Base-by-base conservation (phyloP, 2,329 filamentous ascomycete species). In the Monosporascus sp. region DNA sequence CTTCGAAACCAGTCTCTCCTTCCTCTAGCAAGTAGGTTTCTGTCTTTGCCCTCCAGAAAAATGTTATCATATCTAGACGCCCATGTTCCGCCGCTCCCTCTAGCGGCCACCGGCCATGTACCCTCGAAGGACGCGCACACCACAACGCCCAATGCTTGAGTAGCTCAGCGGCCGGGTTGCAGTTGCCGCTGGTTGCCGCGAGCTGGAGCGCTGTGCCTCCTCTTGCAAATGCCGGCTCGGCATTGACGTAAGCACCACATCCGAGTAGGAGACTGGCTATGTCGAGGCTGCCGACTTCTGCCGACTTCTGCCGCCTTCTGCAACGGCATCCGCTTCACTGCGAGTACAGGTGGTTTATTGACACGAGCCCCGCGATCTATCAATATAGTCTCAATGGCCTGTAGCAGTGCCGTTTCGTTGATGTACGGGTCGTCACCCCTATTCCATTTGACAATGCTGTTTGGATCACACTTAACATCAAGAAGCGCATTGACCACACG, bases 151-250 rank as follows among this genome's bases (percentile, higher is more conserved):
- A 57, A 0, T 48, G 31, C 3, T 57, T 36, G 2, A 62, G 27
- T 4, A 63, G n/a, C 4, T 49, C n/a, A 1, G 40, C 52, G 14
- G 50, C 57, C 16, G 59, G 46, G 22, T 59, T 61, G 27, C 53
- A 62, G n/a, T 59, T 61, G 1, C 60, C 58, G 6, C 50, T n/a
- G 27, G 50, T 54, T 9, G 60, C 57, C 6, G 62, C 62, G 7
- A 48, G 57, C 26, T 63, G 60, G 2, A 65, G 43, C 7, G 62
- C 56, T 9, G 60, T 64, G 1, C 51, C 53, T 7, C 61, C 62
- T 2, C 27, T 17, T n/a, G 9, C 20, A 1, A n/a, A 8, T 16
- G 56, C 38, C 7, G 60, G 46, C 19, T 51, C n/a, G 4, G 16
- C 52, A 26, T 64, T 61, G 1, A 55, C 49, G 7, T 60, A 51